Percentiles rank a stretch among this genome's conserved stretches.
phyloP scores from a whole-genome alignment of 345 rosid genomes.

The Rubroshorea leprosula region DNA sequence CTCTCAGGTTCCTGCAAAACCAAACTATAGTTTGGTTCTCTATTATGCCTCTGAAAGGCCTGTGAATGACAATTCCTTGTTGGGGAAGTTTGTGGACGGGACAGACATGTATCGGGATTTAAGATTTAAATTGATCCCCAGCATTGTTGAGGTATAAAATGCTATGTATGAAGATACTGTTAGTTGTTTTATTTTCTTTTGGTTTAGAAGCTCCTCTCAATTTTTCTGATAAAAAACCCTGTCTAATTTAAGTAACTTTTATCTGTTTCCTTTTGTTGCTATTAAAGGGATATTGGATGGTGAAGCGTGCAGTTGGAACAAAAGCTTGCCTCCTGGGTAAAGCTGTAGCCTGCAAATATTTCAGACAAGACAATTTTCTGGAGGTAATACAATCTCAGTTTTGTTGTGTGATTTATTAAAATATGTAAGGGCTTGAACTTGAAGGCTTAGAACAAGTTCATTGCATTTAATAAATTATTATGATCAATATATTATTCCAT shows the following conservation, averaged over 20 bases:
- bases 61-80: constrained; percentile 56
- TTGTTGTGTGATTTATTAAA: too few species aligned
- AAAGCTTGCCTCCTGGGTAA: constrained; percentile 96
- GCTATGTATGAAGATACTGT: too few species aligned
- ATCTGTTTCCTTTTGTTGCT: constrained; percentile 17
- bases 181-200: too few species aligned
- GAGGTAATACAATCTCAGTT: constrained; percentile 44
- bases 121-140: constrained; percentile 89
- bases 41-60: constrained; percentile 91
- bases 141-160: constrained; percentile 73
- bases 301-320: constrained; percentile 97
- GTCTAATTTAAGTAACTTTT: too few species aligned
- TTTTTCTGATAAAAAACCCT: too few species aligned
- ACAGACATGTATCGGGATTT: constrained; percentile 74
- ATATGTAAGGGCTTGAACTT: too few species aligned
- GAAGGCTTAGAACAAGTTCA: too few species aligned
- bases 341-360: constrained; percentile 92
- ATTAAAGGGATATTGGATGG: constrained; percentile 99
- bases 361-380: constrained; percentile 86
- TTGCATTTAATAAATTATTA: too few species aligned
- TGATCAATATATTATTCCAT: too few species aligned
- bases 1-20: constrained; percentile 83
- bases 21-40: constrained; percentile 85
- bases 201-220: too few species aligned
- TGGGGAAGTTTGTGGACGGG: constrained; percentile 82